These are phyloP conservation scores for Dendryphion nanum DNA, from an alignment of 2,329 filamentous ascomycete genomes.

Conservation along the genomic window DNA sequence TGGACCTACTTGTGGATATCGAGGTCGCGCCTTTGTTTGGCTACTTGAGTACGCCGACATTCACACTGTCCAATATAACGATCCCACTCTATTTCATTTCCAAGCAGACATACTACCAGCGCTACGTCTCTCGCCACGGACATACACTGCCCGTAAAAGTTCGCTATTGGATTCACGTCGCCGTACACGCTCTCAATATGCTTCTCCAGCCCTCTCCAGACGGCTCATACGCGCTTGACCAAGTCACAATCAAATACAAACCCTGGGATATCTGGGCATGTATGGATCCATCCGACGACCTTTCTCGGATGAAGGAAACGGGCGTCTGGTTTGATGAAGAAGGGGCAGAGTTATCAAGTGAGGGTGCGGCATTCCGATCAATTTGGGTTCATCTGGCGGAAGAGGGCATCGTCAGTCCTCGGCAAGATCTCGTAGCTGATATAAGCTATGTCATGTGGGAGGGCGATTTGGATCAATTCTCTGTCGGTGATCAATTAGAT, in stretches of 20 bases:
- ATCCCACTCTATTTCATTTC: conserved; percentile 35
- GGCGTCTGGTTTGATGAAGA: conserved; percentile 29
- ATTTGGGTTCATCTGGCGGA: background rate
- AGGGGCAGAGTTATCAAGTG: background rate
- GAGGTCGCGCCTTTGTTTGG: conserved; percentile 36
- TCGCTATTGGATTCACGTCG: conserved; percentile 34
- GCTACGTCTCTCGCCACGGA: conserved; percentile 18
- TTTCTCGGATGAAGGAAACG: conserved; percentile 21
- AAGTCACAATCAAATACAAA: conserved; percentile 29
- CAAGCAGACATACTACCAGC: conserved; percentile 19
- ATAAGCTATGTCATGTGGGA: conserved; percentile 30
- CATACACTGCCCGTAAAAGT: conserved; percentile 28
- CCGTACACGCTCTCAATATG: conserved; percentile 27
- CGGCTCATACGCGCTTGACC: conserved; percentile 6
- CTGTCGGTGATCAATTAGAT: conserved; percentile 34
- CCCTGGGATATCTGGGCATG: conserved; percentile 36
- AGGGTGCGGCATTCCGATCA: background rate
- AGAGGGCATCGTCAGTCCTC: conserved; percentile 4
- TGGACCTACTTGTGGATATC: conserved; percentile 28
- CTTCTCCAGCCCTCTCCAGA: conserved; percentile 6
- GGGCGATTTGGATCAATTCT: conserved; percentile 25
- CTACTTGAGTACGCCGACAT: conserved; percentile 26
- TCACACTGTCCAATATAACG: conserved; percentile 27
- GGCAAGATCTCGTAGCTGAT: conserved; percentile 13
- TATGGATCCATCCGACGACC: conserved; percentile 32